phyloP scores from a whole-genome alignment of 441 rosid species.

The Croton setiger region DNA sequence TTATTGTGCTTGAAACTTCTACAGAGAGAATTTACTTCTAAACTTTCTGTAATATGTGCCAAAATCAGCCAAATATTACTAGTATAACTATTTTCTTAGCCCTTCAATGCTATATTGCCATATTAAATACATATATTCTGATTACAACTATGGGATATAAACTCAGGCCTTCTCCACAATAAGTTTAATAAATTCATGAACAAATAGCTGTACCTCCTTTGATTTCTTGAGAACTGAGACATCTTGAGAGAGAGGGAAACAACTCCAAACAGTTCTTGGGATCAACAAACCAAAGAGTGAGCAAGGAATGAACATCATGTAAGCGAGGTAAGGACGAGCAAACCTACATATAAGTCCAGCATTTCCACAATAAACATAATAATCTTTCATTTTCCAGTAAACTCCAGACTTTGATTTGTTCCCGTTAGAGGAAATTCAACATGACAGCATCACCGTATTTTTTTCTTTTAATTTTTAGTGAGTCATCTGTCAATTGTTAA shows the following conservation, averaged over 20 bases:
- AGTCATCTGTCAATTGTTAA: neutral
- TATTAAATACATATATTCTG: conserved; percentile 1
- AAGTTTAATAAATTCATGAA: conserved; percentile 4
- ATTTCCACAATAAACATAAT: neutral
- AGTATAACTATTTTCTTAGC: neutral
- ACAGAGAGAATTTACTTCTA: neutral
- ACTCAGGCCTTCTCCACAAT: neutral
- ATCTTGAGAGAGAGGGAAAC: conserved; percentile 61
- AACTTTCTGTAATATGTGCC: neutral
- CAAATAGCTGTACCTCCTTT: conserved; percentile 57
- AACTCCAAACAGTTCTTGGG: conserved; percentile 59
- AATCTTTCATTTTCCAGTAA: neutral
- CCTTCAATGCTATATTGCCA: neutral
- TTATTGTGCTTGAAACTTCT: neutral
- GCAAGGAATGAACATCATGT: conserved; percentile 82
- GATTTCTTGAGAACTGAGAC: conserved; percentile 51
- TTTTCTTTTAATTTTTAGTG: neutral
- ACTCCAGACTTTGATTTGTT: neutral
- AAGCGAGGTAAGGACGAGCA: conserved; percentile 86
- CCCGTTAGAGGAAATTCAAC: neutral
- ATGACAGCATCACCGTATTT: neutral
- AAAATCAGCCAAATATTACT: neutral
- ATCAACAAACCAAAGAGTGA: conserved; percentile 74
- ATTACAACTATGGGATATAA: neutral
- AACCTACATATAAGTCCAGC: conserved; percentile 62